phyloP scores from a whole-genome alignment of 371 early-diverging fungal genomes.

The Mucor lusitanicus region DNA sequence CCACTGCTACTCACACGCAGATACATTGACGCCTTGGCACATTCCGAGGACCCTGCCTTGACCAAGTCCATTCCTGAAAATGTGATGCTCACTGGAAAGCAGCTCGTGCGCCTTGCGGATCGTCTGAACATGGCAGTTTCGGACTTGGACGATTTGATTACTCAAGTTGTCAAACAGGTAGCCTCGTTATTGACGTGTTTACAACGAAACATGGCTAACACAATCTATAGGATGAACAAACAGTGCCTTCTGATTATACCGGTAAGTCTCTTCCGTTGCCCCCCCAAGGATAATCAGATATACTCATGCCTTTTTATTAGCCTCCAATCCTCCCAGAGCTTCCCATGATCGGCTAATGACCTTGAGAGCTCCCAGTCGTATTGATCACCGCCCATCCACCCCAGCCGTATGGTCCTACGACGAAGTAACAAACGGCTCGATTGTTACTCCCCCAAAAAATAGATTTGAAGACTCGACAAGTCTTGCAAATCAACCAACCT shows the following conservation, averaged over 20 bases:
- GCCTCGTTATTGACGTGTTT: no score
- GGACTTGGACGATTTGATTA: conserved; percentile 10
- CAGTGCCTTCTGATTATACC: not conserved
- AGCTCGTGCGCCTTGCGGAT: conserved; percentile 20
- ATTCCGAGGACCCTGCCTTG: conserved; percentile 10
- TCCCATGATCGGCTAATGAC: not conserved
- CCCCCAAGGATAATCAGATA: not conserved
- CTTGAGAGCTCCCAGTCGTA: not conserved
- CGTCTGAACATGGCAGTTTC: conserved; percentile 8
- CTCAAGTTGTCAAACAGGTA: conserved; percentile 2
- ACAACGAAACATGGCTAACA: not conserved
- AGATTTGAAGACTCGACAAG: no score
- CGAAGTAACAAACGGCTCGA: not conserved
- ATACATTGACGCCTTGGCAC: conserved; percentile 25
- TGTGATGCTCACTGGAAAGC: conserved; percentile 21
- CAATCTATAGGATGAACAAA: not conserved
- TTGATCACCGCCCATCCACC: conserved; percentile 14
- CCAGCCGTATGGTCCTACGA: conserved; percentile 17
- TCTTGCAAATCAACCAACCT: not conserved
- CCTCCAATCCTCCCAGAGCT: not conserved
- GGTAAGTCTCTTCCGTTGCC: no score
- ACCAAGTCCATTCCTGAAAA: conserved; percentile 9
- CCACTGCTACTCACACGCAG: conserved; percentile 11
- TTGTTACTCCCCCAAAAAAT: not conserved
- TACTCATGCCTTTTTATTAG: not conserved